Base-by-base conservation (phyloP, 1,284 basidiomycete species). In the Ceratobasidium sp. region DNA sequence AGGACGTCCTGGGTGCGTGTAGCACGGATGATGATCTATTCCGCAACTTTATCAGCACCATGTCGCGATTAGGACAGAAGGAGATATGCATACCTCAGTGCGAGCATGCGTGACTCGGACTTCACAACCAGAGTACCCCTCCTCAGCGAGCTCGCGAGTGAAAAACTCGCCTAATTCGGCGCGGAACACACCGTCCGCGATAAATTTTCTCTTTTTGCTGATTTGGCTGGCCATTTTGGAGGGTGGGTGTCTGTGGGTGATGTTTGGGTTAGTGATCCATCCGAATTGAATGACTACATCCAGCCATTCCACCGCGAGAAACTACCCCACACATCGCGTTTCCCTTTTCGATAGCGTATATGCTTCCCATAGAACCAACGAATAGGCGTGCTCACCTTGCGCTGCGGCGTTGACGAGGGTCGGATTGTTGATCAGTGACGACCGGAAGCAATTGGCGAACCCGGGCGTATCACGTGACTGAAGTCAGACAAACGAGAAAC, bases 1-100 rank as follows among this genome's bases (percentile, higher is more conserved):
- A 99, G 90, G 80, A 99, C 98, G 84, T 99, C 98, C 86, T 99
- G 98, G 79, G 98, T 99, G 88, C 98, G 97, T 81, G 97, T 98
- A 77, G 98, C 98, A 81, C 98, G 95, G 86, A 99, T 98, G 88
- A 99, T 99, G 83, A 99, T 98, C 92, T 94, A 62, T 37, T 4
- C 11, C 7, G n/a, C 24, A 13, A n/a, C 0, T 39, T 37, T 78
- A n/a, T 66, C 31, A 49, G 46, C n/a, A 48, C 14, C 5, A 19
- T 58, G 61, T 53, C 62, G 48, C 29, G 74, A 48, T 76, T 59
- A 59, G 2, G 4, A 16, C 64, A 53, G 39, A 62, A 58, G 41
- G 27, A 34, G 59, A 37, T 46, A 62, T 62, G 78, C 82, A 74
- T 80, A 93, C 92, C 86, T 99, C 98, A 80, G 98, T 99, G 82